These are phyloP conservation scores for Dioscorea cayenensis DNA, from an alignment of 116 monocot genomes.

Conservation along the genomic window DNA sequence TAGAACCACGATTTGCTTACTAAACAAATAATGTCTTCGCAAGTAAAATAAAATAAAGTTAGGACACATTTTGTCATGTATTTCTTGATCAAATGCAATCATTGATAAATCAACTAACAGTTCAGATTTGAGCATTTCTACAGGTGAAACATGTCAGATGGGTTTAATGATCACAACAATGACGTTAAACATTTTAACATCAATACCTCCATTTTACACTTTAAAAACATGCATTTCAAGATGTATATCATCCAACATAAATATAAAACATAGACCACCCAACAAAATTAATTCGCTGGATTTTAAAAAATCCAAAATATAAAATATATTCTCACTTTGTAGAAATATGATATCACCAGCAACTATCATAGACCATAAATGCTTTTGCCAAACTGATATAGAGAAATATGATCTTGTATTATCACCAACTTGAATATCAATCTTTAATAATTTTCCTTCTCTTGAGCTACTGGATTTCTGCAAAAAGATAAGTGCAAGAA, in stretches of 20 bases:
- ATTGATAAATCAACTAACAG: no score
- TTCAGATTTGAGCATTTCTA: no score
- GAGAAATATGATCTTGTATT: slow-evolving; percentile 42
- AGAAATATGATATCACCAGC: slow-evolving; percentile 49
- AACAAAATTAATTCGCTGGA: neutral
- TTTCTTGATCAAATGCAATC: no score
- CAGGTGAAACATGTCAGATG: no score
- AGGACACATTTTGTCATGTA: no score
- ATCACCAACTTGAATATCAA: slow-evolving; percentile 41
- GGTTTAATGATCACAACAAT: neutral
- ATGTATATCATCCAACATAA: neutral
- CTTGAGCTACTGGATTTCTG: slow-evolving; percentile 29
- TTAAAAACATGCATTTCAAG: neutral
- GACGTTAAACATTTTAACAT: neutral
- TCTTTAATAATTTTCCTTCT: slow-evolving; percentile 20
- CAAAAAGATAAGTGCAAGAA: neutral
- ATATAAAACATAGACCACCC: neutral
- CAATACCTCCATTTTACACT: neutral
- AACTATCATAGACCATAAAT: slow-evolving; percentile 32
- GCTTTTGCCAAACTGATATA: slow-evolving; percentile 40
- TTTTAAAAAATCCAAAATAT: neutral
- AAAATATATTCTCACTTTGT: slow-evolving; percentile 37
- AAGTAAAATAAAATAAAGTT: no score
- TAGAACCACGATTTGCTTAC: no score
- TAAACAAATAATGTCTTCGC: no score